Evolutionary conservation across 345 rosid genomes (phyloP).

Genomic region (Chamaenerion angustifolium): DNA sequence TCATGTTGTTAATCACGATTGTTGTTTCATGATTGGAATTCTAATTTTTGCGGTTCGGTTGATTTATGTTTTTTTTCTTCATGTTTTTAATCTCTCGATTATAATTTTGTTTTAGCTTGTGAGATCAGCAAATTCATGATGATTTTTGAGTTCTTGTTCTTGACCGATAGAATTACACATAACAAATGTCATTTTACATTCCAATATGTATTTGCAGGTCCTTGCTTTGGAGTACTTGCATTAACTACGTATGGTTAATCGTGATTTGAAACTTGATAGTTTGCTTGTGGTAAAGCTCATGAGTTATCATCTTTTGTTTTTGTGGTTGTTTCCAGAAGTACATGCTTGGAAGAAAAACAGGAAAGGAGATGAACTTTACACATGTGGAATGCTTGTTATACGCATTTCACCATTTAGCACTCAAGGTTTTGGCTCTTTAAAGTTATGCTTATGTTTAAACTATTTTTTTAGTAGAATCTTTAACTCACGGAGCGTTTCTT

Average conservation of each 20-base stretch:
- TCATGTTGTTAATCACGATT: no score
- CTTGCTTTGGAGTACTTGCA: constrained; percentile 97
- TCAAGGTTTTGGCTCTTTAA: constrained; percentile 43
- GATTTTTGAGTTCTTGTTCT: no score
- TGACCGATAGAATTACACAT: not conserved
- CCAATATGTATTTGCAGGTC: constrained; percentile 35
- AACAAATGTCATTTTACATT: not conserved
- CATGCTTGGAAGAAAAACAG: constrained; percentile 88
- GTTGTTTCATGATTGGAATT: no score
- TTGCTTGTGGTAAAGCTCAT: not conserved
- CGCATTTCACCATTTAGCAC: constrained; percentile 79
- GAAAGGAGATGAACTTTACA: constrained; percentile 91
- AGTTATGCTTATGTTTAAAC: constrained; percentile 5
- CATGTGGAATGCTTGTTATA: constrained; percentile 88
- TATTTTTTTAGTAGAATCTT: not conserved
- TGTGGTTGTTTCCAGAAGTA: constrained; percentile 42
- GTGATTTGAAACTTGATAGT: constrained; percentile 97
- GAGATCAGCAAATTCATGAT: no score
- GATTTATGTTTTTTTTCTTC: no score
- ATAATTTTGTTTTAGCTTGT: no score
- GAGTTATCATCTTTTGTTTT: not conserved
- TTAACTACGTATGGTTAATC: constrained; percentile 84
- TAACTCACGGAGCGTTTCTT: no score
- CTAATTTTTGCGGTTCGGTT: no score
- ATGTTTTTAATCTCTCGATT: no score